These are phyloP conservation scores for Singerocomus inundabilis DNA, from an alignment of 1,284 basidiomycete species.

Conservation along the genomic window DNA sequence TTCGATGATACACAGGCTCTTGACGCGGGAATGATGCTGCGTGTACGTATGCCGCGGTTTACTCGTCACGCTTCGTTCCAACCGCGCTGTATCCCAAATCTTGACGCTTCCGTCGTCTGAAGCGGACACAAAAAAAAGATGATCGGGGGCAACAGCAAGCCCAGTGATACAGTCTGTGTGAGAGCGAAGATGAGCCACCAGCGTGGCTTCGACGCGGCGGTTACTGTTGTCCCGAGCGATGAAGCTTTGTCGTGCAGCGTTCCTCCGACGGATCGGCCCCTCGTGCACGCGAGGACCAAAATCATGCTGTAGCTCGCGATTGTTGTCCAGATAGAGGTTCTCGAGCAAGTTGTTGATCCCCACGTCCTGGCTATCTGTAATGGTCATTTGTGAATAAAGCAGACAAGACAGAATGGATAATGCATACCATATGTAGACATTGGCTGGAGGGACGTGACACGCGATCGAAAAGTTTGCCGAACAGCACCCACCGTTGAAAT, in stretches of 20 bases:
- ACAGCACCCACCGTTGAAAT: constrained; percentile 55
- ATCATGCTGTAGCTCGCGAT: constrained; percentile 80
- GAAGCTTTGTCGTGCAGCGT: constrained; percentile 62
- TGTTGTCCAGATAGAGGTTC: constrained; percentile 85
- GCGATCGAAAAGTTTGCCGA: constrained; percentile 43
- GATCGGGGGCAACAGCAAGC: constrained; percentile 89
- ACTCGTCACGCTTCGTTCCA: constrained; percentile 77
- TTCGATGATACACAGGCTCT: constrained; percentile 79
- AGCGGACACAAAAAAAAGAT: constrained; percentile 89
- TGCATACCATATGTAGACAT: constrained; percentile 71
- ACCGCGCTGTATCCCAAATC: constrained; percentile 78
- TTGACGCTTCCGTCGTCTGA: constrained; percentile 86
- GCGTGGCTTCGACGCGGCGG: constrained; percentile 67
- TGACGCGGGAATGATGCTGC: constrained; percentile 79
- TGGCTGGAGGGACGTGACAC: constrained; percentile 49
- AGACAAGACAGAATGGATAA: background rate
- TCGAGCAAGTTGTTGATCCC: constrained; percentile 85
- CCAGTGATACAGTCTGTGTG: constrained; percentile 80
- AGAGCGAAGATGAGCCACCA: constrained; percentile 84
- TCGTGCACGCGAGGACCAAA: constrained; percentile 86
- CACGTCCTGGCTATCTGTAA: constrained; percentile 79
- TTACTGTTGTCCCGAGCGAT: constrained; percentile 43
- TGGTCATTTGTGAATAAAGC: background rate
- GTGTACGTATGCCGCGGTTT: constrained; percentile 73
- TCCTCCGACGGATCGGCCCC: constrained; percentile 73